Base-by-base conservation (phyloP, 2,329 filamentous ascomycete species). In the Harringtonia aguacate region DNA sequence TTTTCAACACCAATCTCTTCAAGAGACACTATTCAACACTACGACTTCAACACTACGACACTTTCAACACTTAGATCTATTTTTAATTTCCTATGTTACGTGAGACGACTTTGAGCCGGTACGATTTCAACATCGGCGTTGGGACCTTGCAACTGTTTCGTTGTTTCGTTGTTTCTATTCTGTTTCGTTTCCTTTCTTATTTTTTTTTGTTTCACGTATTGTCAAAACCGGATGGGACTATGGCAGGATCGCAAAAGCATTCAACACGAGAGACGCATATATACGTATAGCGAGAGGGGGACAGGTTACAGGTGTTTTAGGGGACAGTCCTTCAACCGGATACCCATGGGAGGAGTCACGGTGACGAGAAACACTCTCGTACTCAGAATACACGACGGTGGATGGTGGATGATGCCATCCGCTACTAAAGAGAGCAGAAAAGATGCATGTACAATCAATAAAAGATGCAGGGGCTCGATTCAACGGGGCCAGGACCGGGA, bases 161-260 rank as follows among this genome's bases (percentile, higher is more conserved):
- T 44, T 50, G 50, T 43, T 44, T 30, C 20, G n/a, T n/a, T 46
- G 20, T 22, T 33, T 37, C 28, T 24, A 39, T 39, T 13, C 14
- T 30, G 17, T 27, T 28, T 42, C 8, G 12, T 44, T 42, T 42
- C 18, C 39, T 33, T 37, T 20, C 15, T 40, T 38, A 29, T 17
- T n/a, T 21, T 40, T 73, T 72, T 64, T 46, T 44, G 39, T 51
- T 29, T 24, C 7, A 28, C 35, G 14, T n/a, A n/a, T n/a, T 37
- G 29, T 27, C 35, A 39, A 41, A 36, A 44, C 48, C 49, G 47
- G 43, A n/a, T 38, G 36, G 36, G 24, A n/a, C 17, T 20, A 18
- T 22, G 17, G 24, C 35, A 39, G 9, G 34, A 18, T 18, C 15
- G 14, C 4, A 37, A 41, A 42, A 45, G 44, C 44, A 50, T 48